Evolutionary conservation across 192 early-diverging fungal genomes (phyloP).

Genomic region (Coemansia sp.): DNA sequence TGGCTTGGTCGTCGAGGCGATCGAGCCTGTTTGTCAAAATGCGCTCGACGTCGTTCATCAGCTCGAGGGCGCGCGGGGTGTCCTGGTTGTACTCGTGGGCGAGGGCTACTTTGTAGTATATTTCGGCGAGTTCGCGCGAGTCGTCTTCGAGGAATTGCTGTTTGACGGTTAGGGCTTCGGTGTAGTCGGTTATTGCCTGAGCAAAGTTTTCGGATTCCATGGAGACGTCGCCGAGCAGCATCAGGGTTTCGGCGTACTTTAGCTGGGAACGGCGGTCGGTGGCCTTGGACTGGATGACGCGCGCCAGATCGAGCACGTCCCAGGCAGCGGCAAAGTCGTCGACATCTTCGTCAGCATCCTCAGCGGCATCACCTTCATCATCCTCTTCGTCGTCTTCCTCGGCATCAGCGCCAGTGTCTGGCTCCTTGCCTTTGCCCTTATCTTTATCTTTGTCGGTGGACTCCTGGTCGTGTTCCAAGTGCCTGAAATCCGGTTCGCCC

Average conservation of each 20-base stretch:
- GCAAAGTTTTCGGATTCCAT: conserved; percentile 74
- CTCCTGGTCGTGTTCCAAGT: conserved; percentile 29
- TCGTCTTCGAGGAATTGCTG: conserved; percentile 31
- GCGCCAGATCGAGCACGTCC: conserved; percentile 82
- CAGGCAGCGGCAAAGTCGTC: conserved; percentile 76
- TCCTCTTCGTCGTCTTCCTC: conserved; percentile 45
- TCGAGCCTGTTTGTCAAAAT: conserved; percentile 32
- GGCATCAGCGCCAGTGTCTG: conserved; percentile 6
- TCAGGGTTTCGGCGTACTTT: conserved; percentile 60
- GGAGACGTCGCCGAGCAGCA: conserved; percentile 79
- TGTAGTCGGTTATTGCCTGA: conserved; percentile 48
- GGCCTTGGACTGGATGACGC: conserved; percentile 70
- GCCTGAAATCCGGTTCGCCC: conserved; percentile 59
- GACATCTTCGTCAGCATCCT: conserved; percentile 43
- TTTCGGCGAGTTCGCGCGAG: conserved; percentile 50
- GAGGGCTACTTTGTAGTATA: conserved; percentile 53
- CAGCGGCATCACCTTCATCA: conserved; percentile 44
- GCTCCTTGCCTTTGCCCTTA: conserved; percentile 45
- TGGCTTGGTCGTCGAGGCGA: not conserved
- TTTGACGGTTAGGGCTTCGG: conserved; percentile 34
- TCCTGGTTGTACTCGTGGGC: conserved; percentile 52
- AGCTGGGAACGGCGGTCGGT: conserved; percentile 58
- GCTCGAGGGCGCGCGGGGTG: conserved; percentile 31
- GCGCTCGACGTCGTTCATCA: conserved; percentile 44
- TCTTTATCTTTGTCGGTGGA: conserved; percentile 32